A percentile compares a stretch with the other conserved stretches of the same genome.
phyloP scores from a whole-genome alignment of 768 basidiomycete genomes.

The Chiua virens region DNA sequence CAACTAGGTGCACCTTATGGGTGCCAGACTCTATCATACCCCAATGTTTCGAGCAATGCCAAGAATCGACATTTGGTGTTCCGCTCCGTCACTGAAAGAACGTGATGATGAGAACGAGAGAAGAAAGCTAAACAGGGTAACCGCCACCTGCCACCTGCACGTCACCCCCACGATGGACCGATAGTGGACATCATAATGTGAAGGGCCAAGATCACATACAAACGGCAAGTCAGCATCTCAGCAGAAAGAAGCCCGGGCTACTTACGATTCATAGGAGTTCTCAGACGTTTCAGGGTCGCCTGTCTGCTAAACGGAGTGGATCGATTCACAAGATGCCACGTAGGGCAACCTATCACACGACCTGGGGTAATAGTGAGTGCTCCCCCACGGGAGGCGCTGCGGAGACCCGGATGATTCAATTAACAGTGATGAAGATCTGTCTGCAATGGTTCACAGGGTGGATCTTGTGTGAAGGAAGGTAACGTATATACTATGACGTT shows the following conservation, averaged over 20 bases:
- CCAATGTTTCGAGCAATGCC: not conserved
- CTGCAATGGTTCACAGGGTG: slow-evolving; percentile 10
- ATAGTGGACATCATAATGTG: slow-evolving; percentile 7
- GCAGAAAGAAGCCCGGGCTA: slow-evolving; percentile 4
- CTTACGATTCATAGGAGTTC: slow-evolving; percentile 7
- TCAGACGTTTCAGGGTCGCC: not conserved
- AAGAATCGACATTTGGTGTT: not conserved
- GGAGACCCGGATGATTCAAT: slow-evolving; percentile 14
- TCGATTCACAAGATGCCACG: slow-evolving; percentile 10
- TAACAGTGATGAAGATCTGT: slow-evolving; percentile 15
- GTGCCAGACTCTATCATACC: not conserved
- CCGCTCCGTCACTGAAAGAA: slow-evolving; percentile 2
- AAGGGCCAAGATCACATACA: not conserved
- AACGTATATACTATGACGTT: slow-evolving; percentile 20
- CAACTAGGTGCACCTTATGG: slow-evolving; percentile 1
- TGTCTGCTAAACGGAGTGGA: slow-evolving; percentile 4
- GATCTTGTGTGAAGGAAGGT: slow-evolving; percentile 29
- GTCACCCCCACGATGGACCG: slow-evolving; percentile 1
- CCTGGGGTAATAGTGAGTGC: slow-evolving; percentile 31
- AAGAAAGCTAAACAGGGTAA: not conserved
- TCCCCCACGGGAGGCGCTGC: slow-evolving; percentile 22
- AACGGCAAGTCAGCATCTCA: slow-evolving; percentile 3
- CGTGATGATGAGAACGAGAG: slow-evolving; percentile 4
- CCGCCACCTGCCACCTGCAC: not conserved
- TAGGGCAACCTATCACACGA: slow-evolving; percentile 21